Evolutionary conservation across 208 protist species (phyloP).

Genomic region (Leishmania gerbilli): DNA sequence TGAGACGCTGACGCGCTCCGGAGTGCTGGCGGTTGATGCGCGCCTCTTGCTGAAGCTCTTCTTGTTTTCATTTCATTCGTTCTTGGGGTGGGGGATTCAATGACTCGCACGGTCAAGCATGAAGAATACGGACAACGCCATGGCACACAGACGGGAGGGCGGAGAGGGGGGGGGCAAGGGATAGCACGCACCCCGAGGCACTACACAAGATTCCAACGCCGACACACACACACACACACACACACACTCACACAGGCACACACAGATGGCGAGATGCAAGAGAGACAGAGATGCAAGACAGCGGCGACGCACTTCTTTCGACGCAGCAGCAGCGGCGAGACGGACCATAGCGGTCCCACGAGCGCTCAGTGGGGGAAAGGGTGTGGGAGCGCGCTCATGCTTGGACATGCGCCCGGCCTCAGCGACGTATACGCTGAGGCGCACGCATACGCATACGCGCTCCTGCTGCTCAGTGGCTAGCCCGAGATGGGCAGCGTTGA

Average conservation of each 20-base stretch:
- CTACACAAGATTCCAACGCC: neutral
- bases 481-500: neutral
- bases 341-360: neutral
- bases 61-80: neutral
- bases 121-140: neutral
- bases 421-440: neutral
- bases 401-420: neutral
- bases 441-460: neutral
- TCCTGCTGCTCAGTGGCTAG: neutral
- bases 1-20: neutral
- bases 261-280: neutral
- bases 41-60: neutral
- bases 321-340: neutral
- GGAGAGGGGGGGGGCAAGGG: neutral
- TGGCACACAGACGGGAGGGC: neutral
- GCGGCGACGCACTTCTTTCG: neutral
- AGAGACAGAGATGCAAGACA: neutral
- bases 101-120: neutral
- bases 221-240: neutral
- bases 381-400: neutral
- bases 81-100: neutral
- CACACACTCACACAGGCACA: neutral
- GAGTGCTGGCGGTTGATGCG: neutral
- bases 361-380: neutral
- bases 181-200: neutral